phyloP scores from a whole-genome alignment of 129 eudicot genomes.

The Escallonia rubra region DNA sequence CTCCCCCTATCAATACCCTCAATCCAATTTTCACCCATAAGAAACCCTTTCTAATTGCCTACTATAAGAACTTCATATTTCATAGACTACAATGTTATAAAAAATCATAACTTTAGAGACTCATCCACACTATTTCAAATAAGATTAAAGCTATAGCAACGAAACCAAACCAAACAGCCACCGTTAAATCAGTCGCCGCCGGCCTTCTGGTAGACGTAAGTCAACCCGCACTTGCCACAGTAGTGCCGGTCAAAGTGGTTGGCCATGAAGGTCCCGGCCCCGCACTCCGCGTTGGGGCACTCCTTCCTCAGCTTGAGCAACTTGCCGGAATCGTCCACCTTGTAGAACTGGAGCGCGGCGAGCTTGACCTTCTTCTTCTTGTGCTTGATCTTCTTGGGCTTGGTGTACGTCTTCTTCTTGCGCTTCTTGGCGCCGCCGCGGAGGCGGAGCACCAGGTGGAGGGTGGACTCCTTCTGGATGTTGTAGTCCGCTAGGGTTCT shows the following conservation, averaged over 20 bases:
- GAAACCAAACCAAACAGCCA: no score
- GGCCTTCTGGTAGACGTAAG: slow-evolving; percentile 25
- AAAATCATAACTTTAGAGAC: no score
- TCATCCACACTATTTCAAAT: no score
- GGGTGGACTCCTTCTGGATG: slow-evolving; percentile 37
- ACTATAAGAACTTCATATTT: no score
- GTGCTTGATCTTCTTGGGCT: slow-evolving; percentile 32
- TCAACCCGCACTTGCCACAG: slow-evolving; percentile 22
- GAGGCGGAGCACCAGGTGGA: slow-evolving; percentile 28
- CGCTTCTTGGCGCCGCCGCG: slow-evolving; percentile 30
- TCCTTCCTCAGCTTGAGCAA: slow-evolving; percentile 20
- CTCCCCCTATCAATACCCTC: no score
- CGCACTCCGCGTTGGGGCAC: slow-evolving; percentile 25
- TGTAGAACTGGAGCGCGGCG: slow-evolving; percentile 19
- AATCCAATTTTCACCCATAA: no score
- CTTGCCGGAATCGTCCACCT: slow-evolving; percentile 24
- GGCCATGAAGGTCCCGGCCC: slow-evolving; percentile 22
- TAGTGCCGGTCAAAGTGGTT: slow-evolving; percentile 29
- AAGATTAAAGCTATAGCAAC: no score
- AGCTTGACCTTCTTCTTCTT: slow-evolving; percentile 31
- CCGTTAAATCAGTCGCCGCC: background rate
- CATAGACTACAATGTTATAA: no score
- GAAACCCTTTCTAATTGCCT: no score
- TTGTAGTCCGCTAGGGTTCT: slow-evolving; percentile 38
- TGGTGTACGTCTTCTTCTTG: slow-evolving; percentile 30